These are phyloP conservation scores for Saccharomyces hybrid DNA, from an alignment of 1,139 yeast species.

Conservation along the genomic window DNA sequence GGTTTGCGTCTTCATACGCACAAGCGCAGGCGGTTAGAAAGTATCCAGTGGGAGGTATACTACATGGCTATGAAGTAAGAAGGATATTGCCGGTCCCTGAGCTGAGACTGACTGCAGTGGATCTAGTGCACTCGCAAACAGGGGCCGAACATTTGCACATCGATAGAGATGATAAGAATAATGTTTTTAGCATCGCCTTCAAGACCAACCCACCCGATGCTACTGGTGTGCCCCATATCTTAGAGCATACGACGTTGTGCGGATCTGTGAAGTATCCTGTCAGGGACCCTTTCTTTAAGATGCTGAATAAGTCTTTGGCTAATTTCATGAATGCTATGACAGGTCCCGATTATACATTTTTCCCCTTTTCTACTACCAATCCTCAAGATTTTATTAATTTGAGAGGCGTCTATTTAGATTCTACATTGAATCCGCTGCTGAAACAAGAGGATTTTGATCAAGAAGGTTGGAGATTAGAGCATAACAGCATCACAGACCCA, in stretches of 20 bases:
- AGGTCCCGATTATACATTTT: conserved; percentile 90
- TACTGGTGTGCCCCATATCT: conserved; percentile 94
- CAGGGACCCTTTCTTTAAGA: conserved; percentile 93
- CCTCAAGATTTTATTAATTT: conserved; percentile 70
- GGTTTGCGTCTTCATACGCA: conserved; percentile 20
- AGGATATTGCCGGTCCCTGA: conserved; percentile 71
- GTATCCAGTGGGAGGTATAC: conserved; percentile 55
- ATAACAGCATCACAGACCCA: conserved; percentile 51
- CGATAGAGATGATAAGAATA: conserved; percentile 72
- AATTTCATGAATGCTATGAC: conserved; percentile 99
- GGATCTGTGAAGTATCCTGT: conserved; percentile 90
- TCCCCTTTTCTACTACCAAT: conserved; percentile 94
- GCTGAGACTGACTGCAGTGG: conserved; percentile 71
- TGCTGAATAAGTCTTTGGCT: conserved; percentile 81
- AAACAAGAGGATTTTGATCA: conserved; percentile 78
- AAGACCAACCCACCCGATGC: conserved; percentile 91
- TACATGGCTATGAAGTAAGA: conserved; percentile 59
- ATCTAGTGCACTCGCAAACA: conserved; percentile 55
- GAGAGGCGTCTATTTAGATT: conserved; percentile 81
- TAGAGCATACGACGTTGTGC: conserved; percentile 92
- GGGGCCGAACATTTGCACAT: conserved; percentile 82
- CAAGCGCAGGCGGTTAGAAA: conserved; percentile 17
- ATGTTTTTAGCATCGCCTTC: conserved; percentile 84
- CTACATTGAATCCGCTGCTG: conserved; percentile 76
- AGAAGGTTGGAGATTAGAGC: conserved; percentile 97